Evolutionary conservation across 495 filamentous ascomycete species (phyloP).

Genomic region (Penicillium parvum): DNA sequence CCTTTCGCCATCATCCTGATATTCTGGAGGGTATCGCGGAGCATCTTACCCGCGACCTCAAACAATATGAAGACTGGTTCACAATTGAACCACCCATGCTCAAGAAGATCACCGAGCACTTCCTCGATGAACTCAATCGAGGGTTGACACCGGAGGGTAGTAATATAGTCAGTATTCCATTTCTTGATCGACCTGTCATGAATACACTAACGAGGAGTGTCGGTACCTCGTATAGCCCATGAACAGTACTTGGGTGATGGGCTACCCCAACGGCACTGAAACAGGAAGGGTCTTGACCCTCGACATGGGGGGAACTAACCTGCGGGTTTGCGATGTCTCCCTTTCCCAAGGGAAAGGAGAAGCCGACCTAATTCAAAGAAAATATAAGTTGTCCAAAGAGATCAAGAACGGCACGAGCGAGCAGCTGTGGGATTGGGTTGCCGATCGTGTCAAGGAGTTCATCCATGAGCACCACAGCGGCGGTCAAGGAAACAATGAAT

Average conservation of each 20-base stretch:
- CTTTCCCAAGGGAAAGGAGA: slow-evolving; percentile 76
- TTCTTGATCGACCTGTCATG: neutral
- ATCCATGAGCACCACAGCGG: slow-evolving; percentile 72
- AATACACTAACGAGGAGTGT: slow-evolving; percentile 4
- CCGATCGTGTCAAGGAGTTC: slow-evolving; percentile 81
- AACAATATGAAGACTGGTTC: slow-evolving; percentile 72
- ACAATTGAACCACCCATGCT: slow-evolving; percentile 66
- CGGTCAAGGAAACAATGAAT: slow-evolving; percentile 38
- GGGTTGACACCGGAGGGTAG: slow-evolving; percentile 79
- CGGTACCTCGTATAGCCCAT: slow-evolving; percentile 71
- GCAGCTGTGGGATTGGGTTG: slow-evolving; percentile 88
- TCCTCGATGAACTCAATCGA: slow-evolving; percentile 73
- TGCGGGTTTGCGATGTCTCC: slow-evolving; percentile 86
- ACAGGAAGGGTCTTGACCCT: slow-evolving; percentile 81
- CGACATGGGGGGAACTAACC: slow-evolving; percentile 94
- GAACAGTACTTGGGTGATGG: slow-evolving; percentile 95
- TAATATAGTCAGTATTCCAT: slow-evolving; percentile 65
- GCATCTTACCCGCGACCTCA: slow-evolving; percentile 67
- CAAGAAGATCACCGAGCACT: slow-evolving; percentile 81
- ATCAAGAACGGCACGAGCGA: slow-evolving; percentile 77
- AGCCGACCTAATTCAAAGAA: slow-evolving; percentile 89
- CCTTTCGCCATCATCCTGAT: slow-evolving; percentile 34
- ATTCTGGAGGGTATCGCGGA: slow-evolving; percentile 67
- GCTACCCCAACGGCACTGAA: slow-evolving; percentile 76
- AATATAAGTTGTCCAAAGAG: slow-evolving; percentile 84